Percentiles rank a stretch among this genome's conserved stretches.
phyloP scores from a whole-genome alignment of 345 rosid species.

The Eucalyptus caleyi region DNA sequence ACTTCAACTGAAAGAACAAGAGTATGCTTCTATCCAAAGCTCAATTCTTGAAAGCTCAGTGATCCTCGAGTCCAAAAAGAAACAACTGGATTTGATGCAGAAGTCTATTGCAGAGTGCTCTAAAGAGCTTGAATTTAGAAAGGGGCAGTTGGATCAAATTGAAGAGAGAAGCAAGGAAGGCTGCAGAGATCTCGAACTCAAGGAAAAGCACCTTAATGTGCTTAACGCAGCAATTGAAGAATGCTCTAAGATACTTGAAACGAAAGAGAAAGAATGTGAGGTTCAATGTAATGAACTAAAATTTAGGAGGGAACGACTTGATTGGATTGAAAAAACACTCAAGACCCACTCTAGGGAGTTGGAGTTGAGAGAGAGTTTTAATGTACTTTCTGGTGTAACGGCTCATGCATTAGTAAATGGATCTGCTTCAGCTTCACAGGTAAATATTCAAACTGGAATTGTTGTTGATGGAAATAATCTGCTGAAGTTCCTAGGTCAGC shows the following conservation, averaged over 20 bases:
- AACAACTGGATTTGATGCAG: not conserved
- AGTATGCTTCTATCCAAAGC: not conserved
- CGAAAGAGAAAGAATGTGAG: not conserved
- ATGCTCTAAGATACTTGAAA: not conserved
- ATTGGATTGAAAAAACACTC: not conserved
- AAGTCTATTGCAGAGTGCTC: not conserved
- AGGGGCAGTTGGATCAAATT: not conserved
- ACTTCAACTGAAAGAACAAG: not conserved
- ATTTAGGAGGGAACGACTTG: not conserved
- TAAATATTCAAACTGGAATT: not conserved
- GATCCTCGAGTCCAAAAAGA: not conserved
- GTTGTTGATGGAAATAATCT: not conserved
- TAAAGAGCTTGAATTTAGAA: not conserved
- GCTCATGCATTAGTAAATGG: not conserved
- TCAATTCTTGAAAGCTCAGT: not conserved
- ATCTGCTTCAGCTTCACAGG: not conserved
- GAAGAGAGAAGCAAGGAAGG: not conserved
- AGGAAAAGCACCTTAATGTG: not conserved
- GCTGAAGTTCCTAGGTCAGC: constrained; percentile 8
- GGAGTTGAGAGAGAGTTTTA: not conserved
- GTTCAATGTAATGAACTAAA: not conserved
- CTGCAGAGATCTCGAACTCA: not conserved
- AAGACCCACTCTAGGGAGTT: not conserved
- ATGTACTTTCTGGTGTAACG: not conserved
- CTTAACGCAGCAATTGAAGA: not conserved